Base-by-base conservation (phyloP, 805 yeast genomes). In the Yarrowia sp. region DNA sequence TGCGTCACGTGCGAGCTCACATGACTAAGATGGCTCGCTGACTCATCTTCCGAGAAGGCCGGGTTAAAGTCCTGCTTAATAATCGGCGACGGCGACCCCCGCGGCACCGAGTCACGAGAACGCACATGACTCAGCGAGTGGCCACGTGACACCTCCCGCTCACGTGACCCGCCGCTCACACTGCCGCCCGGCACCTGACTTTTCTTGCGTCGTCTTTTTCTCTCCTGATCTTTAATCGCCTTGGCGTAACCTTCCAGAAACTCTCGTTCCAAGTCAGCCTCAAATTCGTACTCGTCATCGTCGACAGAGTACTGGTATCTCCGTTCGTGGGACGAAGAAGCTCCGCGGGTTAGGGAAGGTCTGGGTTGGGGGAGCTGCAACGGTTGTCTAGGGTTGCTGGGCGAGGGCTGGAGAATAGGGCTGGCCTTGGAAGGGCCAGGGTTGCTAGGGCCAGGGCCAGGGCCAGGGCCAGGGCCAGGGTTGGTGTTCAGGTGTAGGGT, bases 171-270 rank as follows among this genome's bases (percentile, higher is more conserved):
- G 32, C 48, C 32, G 7, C 28, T 24, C 3, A 24, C 4, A n/a
- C 46, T 36, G 12, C 33, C 59, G 22, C 44, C 33, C 1, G 24
- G 5, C 43, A 22, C 43, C 24, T 26, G 46, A 19, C 41, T 51
- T 24, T 51, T 51, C 32, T 33, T 33, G 4, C 43, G 30, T 19
- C 61, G n/a, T 28, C 63, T 36, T 9, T 67, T 67, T 10, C 67
- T 33, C 59, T 51, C 75, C 70, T 41, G 82, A 74, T 67, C 82
- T 59, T 85, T 81, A 59, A 89, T 71, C 0, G 92, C 95, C 74
- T 88, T 95, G 44, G 81, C 82, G 70, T 83, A 85, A 0, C 95
- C 95, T 71, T 88, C 96, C 33, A 85, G 70, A 71, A 88, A 89
- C 67, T 84, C 83, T 24, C 84, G 74, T 66, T 81, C 83, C 62